phyloP scores from a whole-genome alignment of 371 early-diverging fungal species.

The Mortierella polycephala region DNA sequence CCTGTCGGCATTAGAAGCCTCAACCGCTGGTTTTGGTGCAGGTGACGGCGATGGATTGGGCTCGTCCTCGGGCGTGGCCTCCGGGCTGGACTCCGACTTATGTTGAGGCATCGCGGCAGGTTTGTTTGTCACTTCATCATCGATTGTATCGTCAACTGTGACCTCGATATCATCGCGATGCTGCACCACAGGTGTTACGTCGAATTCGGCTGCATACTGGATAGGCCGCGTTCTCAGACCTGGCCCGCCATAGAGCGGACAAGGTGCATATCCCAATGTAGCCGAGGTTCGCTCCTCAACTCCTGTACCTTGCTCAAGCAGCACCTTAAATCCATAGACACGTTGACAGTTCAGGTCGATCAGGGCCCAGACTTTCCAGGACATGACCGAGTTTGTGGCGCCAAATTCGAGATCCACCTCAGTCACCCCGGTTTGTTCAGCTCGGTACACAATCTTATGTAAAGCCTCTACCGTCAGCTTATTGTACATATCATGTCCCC shows the following conservation, averaged over 20 bases:
- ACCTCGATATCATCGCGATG: background rate
- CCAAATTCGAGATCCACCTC: constrained; percentile 27
- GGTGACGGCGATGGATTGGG: background rate
- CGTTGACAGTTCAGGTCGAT: constrained; percentile 29
- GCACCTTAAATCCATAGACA: constrained; percentile 31
- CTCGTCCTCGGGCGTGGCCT: background rate
- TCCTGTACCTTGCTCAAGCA: constrained; percentile 16
- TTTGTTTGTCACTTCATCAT: constrained; percentile 3
- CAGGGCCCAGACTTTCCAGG: constrained; percentile 29
- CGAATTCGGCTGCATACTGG: constrained; percentile 24
- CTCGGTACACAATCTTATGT: constrained; percentile 18
- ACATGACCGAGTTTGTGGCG: background rate
- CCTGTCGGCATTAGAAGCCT: background rate
- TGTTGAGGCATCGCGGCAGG: background rate
- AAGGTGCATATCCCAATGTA: constrained; percentile 22
- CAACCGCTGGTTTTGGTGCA: background rate
- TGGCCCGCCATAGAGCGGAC: constrained; percentile 26
- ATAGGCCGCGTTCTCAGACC: constrained; percentile 20
- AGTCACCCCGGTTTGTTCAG: constrained; percentile 18
- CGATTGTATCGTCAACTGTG: constrained; percentile 20
- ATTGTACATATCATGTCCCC: background rate
- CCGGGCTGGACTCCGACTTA: background rate
- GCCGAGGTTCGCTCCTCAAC: constrained; percentile 2
- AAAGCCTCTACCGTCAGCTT: constrained; percentile 14
- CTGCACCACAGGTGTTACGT: constrained; percentile 7